phyloP scores from a whole-genome alignment of 2,329 filamentous ascomycete genomes.

The Fusarium sp. region DNA sequence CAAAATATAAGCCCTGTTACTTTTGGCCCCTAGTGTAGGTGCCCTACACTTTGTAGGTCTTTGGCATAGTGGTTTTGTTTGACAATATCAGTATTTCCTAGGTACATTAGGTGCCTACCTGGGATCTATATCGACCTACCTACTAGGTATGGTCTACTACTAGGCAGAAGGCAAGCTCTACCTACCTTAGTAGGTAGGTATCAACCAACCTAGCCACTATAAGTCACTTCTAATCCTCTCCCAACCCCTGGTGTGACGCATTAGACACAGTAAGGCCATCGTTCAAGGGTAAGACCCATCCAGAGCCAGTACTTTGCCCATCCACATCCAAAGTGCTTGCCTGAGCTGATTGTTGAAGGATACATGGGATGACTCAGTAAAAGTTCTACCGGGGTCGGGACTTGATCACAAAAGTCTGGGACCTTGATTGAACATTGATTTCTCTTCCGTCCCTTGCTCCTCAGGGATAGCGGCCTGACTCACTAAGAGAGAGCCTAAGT shows the following conservation, averaged over 20 bases:
- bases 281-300: conserved; percentile 22
- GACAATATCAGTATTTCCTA: not conserved
- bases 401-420: not conserved
- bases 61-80: too few relatives aligned
- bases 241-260: conserved; percentile 11
- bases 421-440: not conserved
- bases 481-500: conserved; percentile 13
- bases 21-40: too few relatives aligned
- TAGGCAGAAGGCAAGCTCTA: not conserved
- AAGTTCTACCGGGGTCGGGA: not conserved
- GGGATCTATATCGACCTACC: not conserved
- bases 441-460: not conserved
- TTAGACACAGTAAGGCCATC: not conserved
- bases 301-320: not conserved
- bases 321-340: conserved; percentile 7
- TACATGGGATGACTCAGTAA: conserved; percentile 13
- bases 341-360: not conserved
- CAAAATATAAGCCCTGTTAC: too few relatives aligned
- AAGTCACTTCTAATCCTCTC: not conserved
- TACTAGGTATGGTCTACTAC: not conserved
- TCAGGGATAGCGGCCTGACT: conserved; percentile 33
- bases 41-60: too few relatives aligned
- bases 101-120: not conserved
- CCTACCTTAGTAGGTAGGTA: too few relatives aligned
- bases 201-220: too few relatives aligned